Percentiles rank a stretch among this genome's conserved stretches.
Conservation (phyloP, 108 stramenopile genomes). For the Pseudonitzschia multiseries region DNA sequence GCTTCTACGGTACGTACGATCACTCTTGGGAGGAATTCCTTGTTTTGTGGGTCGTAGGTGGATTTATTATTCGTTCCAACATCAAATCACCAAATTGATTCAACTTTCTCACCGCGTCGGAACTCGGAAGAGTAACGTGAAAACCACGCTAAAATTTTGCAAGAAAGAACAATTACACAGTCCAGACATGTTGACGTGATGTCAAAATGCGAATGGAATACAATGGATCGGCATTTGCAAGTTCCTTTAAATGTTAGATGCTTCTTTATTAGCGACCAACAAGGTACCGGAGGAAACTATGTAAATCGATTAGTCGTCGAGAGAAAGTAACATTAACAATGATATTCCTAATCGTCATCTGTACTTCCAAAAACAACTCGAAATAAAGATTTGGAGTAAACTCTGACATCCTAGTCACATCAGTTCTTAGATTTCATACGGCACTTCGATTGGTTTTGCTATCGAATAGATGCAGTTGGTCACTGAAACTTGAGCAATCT, state of each 20-base stretch:
- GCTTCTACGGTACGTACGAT: neutral
- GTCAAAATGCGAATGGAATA: neutral
- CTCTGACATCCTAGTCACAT: constrained; percentile 2
- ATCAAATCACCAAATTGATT: neutral
- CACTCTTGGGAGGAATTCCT: neutral
- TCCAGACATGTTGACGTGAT: neutral
- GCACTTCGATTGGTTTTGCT: neutral
- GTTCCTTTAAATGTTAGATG: neutral
- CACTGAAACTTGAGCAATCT: neutral
- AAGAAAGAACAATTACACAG: constrained; percentile 2
- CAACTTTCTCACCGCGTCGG: constrained; percentile 1
- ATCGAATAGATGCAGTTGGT: neutral
- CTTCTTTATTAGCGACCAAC: neutral
- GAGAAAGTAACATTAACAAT: no score
- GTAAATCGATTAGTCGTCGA: neutral
- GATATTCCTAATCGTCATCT: no score
- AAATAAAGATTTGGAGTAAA: neutral
- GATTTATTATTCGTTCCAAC: neutral
- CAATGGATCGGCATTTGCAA: constrained; percentile 5
- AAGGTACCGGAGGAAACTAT: neutral
- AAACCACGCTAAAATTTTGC: neutral
- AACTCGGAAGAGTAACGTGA: neutral
- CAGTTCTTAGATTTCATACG: constrained; percentile 3
- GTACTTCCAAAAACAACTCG: neutral
- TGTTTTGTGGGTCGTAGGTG: neutral